These are phyloP conservation scores for Cytospora mali DNA, from an alignment of 2,329 filamentous ascomycete genomes.

Conservation along the genomic window DNA sequence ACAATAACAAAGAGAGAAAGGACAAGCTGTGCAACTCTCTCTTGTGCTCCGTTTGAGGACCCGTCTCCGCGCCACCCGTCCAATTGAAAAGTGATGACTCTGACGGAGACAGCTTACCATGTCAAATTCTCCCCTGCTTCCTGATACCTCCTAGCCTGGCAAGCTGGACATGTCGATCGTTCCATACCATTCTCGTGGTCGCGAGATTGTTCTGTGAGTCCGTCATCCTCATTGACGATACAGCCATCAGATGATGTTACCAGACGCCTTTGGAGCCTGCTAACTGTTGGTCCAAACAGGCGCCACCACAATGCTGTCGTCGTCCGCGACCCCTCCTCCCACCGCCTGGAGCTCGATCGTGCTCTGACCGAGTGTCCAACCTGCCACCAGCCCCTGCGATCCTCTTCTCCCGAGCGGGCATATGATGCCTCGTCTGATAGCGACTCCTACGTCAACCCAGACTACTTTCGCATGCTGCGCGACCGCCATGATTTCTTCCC, in stretches of 20 bases:
- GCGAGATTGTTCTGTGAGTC: conserved; percentile 79
- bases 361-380: conserved; percentile 83
- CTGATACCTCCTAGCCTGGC: conserved; percentile 26
- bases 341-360: conserved; percentile 76
- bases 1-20: conserved; percentile 3
- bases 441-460: conserved; percentile 80
- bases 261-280: neutral
- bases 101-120: conserved; percentile 6
- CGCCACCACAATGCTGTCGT: conserved; percentile 93
- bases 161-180: conserved; percentile 63
- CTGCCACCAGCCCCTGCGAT: conserved; percentile 73
- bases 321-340: conserved; percentile 82
- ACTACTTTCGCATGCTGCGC: conserved; percentile 94
- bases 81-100: conserved; percentile 2
- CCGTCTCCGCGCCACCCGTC: neutral
- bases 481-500: conserved; percentile 49
- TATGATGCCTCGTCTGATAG: conserved; percentile 50
- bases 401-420: conserved; percentile 51
- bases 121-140: conserved; percentile 12
- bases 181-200: conserved; percentile 73
- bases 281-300: conserved; percentile 47
- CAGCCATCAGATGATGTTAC: neutral
- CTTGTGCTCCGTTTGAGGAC: neutral
- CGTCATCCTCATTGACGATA: conserved; percentile 27
- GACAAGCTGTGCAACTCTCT: neutral